phyloP scores from a whole-genome alignment of 176 grass and related monocot genomes.

The Eleusine coracana region DNA sequence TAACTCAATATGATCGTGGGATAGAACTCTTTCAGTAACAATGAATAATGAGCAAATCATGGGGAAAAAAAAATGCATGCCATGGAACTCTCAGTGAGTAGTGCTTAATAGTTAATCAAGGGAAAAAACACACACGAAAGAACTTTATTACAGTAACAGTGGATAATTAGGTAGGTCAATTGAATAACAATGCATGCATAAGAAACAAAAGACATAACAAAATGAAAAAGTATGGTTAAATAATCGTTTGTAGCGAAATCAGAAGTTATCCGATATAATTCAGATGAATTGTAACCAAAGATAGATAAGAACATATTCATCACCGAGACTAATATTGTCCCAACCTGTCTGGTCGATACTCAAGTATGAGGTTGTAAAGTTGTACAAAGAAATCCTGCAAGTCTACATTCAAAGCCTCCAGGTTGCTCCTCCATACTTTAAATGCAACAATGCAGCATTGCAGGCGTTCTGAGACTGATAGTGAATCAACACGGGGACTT shows the following conservation, averaged over 20 bases:
- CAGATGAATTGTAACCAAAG: neutral
- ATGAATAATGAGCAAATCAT: neutral
- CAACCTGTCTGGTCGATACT: conserved; percentile 91
- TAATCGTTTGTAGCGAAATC: conserved; percentile 1
- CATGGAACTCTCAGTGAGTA: neutral
- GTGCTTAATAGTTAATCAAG: neutral
- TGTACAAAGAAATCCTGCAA: conserved; percentile 92
- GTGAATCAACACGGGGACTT: conserved; percentile 38
- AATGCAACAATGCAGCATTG: conserved; percentile 95
- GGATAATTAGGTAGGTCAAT: neutral
- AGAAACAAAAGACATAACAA: neutral
- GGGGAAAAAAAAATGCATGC: neutral
- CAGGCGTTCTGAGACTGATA: conserved; percentile 80
- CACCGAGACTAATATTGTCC: neutral
- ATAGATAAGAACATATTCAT: conserved; percentile 12
- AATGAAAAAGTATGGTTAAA: neutral
- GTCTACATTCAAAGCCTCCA: conserved; percentile 88
- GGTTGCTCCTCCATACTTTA: conserved; percentile 89
- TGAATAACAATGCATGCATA: neutral
- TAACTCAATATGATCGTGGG: neutral
- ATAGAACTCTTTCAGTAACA: neutral
- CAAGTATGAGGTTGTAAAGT: conserved; percentile 86
- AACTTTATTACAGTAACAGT: neutral
- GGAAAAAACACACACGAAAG: neutral
- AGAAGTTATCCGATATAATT: conserved; percentile 3